Evolutionary conservation across 371 early-diverging fungal species (phyloP), one percentile per base, ranked within the genome.

Genomic region (Mortierella sp.): DNA sequence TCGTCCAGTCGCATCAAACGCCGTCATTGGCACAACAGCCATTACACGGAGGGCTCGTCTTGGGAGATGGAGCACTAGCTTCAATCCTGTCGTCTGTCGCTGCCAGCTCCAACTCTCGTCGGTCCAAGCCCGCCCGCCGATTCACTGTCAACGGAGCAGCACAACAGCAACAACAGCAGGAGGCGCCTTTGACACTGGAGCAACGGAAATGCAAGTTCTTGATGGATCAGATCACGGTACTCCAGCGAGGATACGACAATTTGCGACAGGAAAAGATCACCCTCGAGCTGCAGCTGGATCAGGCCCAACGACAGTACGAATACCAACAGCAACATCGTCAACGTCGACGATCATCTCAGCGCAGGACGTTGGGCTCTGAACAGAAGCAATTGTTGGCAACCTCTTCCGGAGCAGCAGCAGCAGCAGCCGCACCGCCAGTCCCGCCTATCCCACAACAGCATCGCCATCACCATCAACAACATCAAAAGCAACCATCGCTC

Each of bases 201-300:
- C 82, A 82, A 37, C 78, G 78, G 31, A 82, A 82, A 44, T 46
- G 57, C 43, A 71, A 71, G 31, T 78, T 78, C 50, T 46, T 82
- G 72, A 77, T 82, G 82, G 82, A 82, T n/a, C 82, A 82, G 67
- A 82, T 82, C 74, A 71, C 82, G 24, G 82, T 75, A 3, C 78
- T 82, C 10, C 82, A 82, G 21, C 82, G 82, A 2, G 82, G 78
- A 13, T 82, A 78, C 14, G 82, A 82, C 48, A 51, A 40, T 19
- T 21, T 82, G n/a, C 77, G 82, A 21, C 78, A 82, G 44, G 82
- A 82, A 55, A 82, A 82, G 74, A 59, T 69, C n/a, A 82, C 82
- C 3, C 64, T 82, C 3, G 82, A 82, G 26, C 40, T 82, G 26
- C 82, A 82, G 55, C 59, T 82, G 43, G 82, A 82, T 21, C 61